phyloP scores from a whole-genome alignment of 2,329 filamentous ascomycete species.

The Penicillium sp. region DNA sequence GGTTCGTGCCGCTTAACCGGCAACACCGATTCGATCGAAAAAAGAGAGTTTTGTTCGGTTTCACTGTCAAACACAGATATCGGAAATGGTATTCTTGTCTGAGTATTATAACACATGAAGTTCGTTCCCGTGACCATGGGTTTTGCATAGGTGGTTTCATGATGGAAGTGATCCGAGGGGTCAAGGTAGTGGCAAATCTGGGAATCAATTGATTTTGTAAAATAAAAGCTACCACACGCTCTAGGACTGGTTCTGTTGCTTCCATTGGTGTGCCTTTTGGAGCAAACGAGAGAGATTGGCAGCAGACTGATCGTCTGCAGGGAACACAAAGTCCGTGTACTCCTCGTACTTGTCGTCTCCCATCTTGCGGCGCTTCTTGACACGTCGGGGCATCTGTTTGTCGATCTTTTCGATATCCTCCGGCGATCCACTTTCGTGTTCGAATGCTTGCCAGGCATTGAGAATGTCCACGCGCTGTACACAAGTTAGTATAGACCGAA shows the following conservation, averaged over 20 bases:
- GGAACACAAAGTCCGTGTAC: slow-evolving; percentile 96
- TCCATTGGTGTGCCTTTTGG: slow-evolving; percentile 85
- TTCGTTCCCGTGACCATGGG: background rate
- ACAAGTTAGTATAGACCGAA: slow-evolving; percentile 34
- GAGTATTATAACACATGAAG: slow-evolving; percentile 2
- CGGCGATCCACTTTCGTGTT: slow-evolving; percentile 74
- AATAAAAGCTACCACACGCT: background rate
- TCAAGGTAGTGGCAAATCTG: background rate
- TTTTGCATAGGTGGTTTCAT: background rate
- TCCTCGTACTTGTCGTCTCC: slow-evolving; percentile 95
- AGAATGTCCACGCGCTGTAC: slow-evolving; percentile 76
- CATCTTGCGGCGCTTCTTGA: slow-evolving; percentile 87
- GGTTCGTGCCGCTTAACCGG: background rate
- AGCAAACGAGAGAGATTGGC: slow-evolving; percentile 80
- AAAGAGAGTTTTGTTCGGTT: background rate
- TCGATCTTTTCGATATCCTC: slow-evolving; percentile 80
- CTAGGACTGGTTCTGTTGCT: slow-evolving; percentile 62
- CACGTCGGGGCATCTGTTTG: slow-evolving; percentile 88
- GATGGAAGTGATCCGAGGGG: background rate
- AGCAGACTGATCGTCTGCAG: slow-evolving; percentile 84
- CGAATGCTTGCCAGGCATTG: slow-evolving; percentile 89
- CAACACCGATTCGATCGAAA: background rate
- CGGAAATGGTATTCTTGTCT: background rate
- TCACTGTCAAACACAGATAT: background rate
- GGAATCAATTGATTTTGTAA: background rate